Evolutionary conservation across 1,139 yeast species (phyloP).

Genomic region (Kurtzmaniella quercitrusa): DNA sequence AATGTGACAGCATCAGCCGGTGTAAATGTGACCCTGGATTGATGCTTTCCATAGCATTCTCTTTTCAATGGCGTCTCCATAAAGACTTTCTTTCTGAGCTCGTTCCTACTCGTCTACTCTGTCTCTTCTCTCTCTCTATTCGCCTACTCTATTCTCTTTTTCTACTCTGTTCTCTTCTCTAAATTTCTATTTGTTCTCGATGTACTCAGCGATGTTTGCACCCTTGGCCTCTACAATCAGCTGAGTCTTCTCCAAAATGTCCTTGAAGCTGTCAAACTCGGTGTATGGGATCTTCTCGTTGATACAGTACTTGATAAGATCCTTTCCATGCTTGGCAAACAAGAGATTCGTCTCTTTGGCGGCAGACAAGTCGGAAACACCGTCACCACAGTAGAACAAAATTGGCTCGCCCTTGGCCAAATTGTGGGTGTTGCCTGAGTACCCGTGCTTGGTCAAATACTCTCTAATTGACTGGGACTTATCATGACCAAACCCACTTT

Average conservation of each 20-base stretch:
- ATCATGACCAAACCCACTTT: conserved; percentile 89
- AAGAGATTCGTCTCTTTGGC: conserved; percentile 91
- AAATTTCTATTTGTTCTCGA: conserved; percentile 20
- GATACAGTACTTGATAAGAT: conserved; percentile 78
- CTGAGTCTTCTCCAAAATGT: conserved; percentile 56
- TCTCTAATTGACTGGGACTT: conserved; percentile 79
- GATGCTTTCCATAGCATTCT: too few species aligned
- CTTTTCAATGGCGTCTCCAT: too few species aligned
- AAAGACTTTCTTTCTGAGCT: too few species aligned
- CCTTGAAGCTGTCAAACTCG: conserved; percentile 72
- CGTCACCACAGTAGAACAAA: conserved; percentile 93
- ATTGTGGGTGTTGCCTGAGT: conserved; percentile 16
- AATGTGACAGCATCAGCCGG: too few species aligned
- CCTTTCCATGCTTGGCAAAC: conserved; percentile 91
- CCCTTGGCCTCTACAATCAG: conserved; percentile 25
- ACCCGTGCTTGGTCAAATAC: conserved; percentile 45
- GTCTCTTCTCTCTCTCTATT: too few species aligned
- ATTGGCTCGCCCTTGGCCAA: conserved; percentile 36
- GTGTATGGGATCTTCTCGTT: conserved; percentile 79
- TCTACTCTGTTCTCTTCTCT: too few species aligned
- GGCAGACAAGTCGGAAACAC: conserved; percentile 91
- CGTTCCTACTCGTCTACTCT: too few species aligned
- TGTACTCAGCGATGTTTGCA: conserved; percentile 22
- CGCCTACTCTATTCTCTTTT: too few species aligned
- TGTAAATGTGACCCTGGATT: too few species aligned